Evolutionary conservation across 257 asterid species (phyloP).

Genomic region (Ehretia macrophylla): DNA sequence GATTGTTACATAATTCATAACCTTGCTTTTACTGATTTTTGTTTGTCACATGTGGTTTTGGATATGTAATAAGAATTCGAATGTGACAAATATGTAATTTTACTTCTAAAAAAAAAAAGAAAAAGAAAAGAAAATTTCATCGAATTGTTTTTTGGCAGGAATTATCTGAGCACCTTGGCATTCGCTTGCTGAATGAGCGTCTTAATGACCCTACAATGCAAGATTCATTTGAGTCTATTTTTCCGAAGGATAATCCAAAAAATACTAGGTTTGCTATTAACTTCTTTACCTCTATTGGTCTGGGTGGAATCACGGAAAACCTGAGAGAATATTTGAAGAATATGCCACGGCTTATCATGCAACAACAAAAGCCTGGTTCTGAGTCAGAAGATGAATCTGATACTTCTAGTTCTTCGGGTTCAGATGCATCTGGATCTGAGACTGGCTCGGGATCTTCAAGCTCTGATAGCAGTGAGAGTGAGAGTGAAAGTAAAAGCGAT

Average conservation of each 20-base stretch:
- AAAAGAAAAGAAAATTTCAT: too few species aligned
- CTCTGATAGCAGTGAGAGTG: neutral
- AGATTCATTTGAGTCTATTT: slow-evolving; percentile 4
- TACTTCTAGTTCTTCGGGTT: neutral
- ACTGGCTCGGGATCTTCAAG: neutral
- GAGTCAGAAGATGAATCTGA: slow-evolving; percentile 7
- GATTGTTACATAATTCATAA: too few species aligned
- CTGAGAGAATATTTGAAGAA: slow-evolving; percentile 5
- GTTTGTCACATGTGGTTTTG: slow-evolving; percentile 6
- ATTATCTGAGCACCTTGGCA: slow-evolving; percentile 17
- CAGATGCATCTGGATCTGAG: neutral
- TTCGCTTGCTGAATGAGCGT: slow-evolving; percentile 13
- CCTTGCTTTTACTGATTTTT: too few species aligned
- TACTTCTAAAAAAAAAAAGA: too few species aligned
- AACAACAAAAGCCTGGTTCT: neutral
- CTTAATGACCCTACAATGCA: slow-evolving; percentile 16
- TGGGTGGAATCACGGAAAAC: slow-evolving; percentile 2
- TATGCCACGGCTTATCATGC: slow-evolving; percentile 4
- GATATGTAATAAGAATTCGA: neutral
- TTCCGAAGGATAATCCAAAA: slow-evolving; percentile 9
- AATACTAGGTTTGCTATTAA: slow-evolving; percentile 14
- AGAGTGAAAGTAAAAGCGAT: neutral
- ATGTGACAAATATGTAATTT: neutral
- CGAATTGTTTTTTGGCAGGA: slow-evolving; percentile 6
- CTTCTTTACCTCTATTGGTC: slow-evolving; percentile 16